Evolutionary conservation across 768 basidiomycete species (phyloP).

Genomic region (Kwoniella dendrophila): DNA sequence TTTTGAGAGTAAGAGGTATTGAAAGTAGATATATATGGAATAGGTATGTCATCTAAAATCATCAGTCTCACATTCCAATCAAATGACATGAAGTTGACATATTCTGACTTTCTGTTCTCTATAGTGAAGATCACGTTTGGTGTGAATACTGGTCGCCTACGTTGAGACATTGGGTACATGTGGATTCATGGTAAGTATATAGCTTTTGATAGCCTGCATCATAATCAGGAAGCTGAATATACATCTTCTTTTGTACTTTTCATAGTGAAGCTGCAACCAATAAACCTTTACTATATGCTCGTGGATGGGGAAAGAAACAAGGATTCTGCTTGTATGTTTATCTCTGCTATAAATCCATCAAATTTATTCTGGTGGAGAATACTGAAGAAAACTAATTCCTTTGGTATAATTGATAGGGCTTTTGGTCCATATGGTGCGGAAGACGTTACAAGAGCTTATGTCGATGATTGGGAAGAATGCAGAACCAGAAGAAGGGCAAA

Average conservation of each 20-base stretch:
- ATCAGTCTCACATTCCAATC: not conserved
- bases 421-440: constrained; percentile 42
- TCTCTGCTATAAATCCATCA: constrained; percentile 21
- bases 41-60: constrained; percentile 27
- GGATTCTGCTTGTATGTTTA: constrained; percentile 54
- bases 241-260: not conserved
- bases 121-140: constrained; percentile 59
- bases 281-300: constrained; percentile 57
- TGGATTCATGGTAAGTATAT: constrained; percentile 55
- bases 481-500: constrained; percentile 22
- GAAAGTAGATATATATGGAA: constrained; percentile 56
- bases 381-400: constrained; percentile 1
- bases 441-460: constrained; percentile 50
- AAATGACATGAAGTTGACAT: not conserved
- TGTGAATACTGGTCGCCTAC: constrained; percentile 53
- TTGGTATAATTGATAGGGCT: constrained; percentile 26
- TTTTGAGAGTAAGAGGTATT: constrained; percentile 55
- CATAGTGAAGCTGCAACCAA: constrained; percentile 55
- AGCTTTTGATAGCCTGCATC: not conserved
- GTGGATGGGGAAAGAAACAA: constrained; percentile 59
- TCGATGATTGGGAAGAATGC: constrained; percentile 44
- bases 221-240: constrained; percentile 15
- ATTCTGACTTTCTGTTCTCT: not conserved
- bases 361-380: not conserved
- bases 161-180: constrained; percentile 57